Evolutionary conservation across 208 protist species (phyloP), one percentile per base, ranked within the genome.

Genomic region (Acanthamoeba comandoni): DNA sequence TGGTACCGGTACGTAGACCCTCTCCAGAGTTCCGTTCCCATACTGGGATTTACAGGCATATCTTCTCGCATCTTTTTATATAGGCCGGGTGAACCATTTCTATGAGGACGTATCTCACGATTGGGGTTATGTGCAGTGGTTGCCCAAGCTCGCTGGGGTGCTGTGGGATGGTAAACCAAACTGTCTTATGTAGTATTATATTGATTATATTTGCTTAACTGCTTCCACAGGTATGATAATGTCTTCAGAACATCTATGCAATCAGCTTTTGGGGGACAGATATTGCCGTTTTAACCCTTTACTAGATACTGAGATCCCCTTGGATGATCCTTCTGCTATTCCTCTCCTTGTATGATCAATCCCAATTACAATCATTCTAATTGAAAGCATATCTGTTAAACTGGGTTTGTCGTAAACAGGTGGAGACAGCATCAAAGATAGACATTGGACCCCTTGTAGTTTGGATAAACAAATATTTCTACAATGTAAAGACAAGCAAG

Each of bases 71-170:
- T 64, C 3, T 64, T 64, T 64, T 64, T 64, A 26, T 64, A 29
- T n/a, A 77, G 69, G 69, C 29, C 39, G 52, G n/a, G 69, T 77
- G 22, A 77, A 77, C 39, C 69, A 77, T 48, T 77, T 55, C 49
- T 58, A 65, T 24, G 31, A 67, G 43, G 62, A 91, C 24, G 51
- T 26, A 13, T 43, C 12, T 19, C 90, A 92, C 90, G 90, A 92
- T 57, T 92, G 90, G 90, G 90, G 90, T 13, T 92, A 92, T 51
- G 19, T 92, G 35, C 90, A 92, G 29, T 92, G 90, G 90, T 15
- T 92, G 9, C 90, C 90, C 43, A 92, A 92, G 82, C 90, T 92
- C 9, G 58, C 69, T 15, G 51, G 29, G 24, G 31, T 84, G 3
- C 13, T 92, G 2, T 92, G 90, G 90, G 64, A 92, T 24, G 17